Evolutionary conservation across 495 filamentous ascomycete species (phyloP).

Genomic region (Glarea lozoyensis): DNA sequence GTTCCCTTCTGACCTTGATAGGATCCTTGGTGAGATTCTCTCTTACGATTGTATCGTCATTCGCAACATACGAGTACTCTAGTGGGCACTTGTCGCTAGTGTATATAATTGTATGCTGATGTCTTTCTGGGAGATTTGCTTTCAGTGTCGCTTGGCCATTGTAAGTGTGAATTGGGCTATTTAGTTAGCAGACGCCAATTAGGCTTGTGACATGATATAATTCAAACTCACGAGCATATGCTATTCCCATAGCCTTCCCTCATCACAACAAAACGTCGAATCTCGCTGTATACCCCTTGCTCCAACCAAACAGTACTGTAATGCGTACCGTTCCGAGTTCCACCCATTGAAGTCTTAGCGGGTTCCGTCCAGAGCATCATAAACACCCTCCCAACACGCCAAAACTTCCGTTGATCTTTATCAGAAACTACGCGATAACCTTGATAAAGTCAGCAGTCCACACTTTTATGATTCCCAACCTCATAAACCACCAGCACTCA

Average conservation of each 20-base stretch:
- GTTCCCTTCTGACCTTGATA: conserved; percentile 8
- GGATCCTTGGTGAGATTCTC: conserved; percentile 9
- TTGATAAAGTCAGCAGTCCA: neutral
- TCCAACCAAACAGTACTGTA: conserved; percentile 1
- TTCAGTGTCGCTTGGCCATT: conserved; percentile 11
- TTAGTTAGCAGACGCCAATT: neutral
- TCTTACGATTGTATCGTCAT: neutral
- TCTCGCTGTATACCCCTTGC: conserved; percentile 6
- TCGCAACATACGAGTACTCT: neutral
- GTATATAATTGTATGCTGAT: conserved; percentile 16
- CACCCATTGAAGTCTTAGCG: neutral
- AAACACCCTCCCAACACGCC: conserved; percentile 12
- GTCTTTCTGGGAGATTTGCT: conserved; percentile 3
- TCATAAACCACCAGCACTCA: too few species aligned
- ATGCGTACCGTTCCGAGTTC: conserved; percentile 2
- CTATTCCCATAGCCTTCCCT: conserved; percentile 2
- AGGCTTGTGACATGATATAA: neutral
- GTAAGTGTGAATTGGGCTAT: conserved; percentile 14
- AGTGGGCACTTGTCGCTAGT: neutral
- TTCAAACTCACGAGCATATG: conserved; percentile 10
- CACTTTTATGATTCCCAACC: too few species aligned
- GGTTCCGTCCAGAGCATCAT: conserved; percentile 17
- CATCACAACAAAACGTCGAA: conserved; percentile 16
- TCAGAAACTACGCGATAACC: conserved; percentile 1
- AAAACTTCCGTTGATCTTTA: conserved; percentile 5